Conservation (phyloP, 352 stramenopile species). For the Globisporangium paroecandrum region DNA sequence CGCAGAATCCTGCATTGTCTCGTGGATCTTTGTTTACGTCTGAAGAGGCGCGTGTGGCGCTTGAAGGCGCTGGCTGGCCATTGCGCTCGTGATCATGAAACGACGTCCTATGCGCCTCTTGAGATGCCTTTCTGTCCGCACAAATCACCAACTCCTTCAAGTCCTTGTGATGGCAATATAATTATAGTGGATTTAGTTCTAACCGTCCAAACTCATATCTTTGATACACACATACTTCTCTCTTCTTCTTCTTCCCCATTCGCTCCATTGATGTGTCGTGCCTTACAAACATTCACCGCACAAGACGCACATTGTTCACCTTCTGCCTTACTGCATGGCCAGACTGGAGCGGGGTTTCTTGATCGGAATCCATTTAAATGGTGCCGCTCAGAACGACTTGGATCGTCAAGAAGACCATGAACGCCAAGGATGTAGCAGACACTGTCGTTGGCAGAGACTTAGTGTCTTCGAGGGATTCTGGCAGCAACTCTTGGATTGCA, state of each 20-base stretch:
- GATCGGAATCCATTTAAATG: constrained; percentile 15
- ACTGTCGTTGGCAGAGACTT: constrained; percentile 69
- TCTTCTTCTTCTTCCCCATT: background rate
- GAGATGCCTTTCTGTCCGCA: constrained; percentile 2
- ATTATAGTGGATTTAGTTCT: constrained; percentile 13
- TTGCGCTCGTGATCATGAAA: background rate
- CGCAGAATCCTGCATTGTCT: background rate
- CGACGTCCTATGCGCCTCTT: constrained; percentile 1
- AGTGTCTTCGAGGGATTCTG: constrained; percentile 82
- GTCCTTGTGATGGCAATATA: constrained; percentile 6
- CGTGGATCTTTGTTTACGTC: background rate
- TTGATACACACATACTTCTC: constrained; percentile 8
- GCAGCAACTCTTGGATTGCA: constrained; percentile 82
- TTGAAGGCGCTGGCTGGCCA: background rate
- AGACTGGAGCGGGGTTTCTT: background rate
- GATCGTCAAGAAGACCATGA: constrained; percentile 83
- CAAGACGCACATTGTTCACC: background rate
- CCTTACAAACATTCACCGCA: background rate
- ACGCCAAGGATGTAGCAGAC: constrained; percentile 64
- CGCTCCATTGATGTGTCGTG: background rate
- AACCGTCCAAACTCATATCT: constrained; percentile 13
- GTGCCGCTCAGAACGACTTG: constrained; percentile 70
- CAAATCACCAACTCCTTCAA: background rate
- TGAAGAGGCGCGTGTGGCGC: background rate
- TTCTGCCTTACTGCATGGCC: background rate